A percentile compares a stretch with the other conserved stretches of the same genome.
phyloP scores from a whole-genome alignment of 116 monocot genomes.

The Cymodocea nodosa region DNA sequence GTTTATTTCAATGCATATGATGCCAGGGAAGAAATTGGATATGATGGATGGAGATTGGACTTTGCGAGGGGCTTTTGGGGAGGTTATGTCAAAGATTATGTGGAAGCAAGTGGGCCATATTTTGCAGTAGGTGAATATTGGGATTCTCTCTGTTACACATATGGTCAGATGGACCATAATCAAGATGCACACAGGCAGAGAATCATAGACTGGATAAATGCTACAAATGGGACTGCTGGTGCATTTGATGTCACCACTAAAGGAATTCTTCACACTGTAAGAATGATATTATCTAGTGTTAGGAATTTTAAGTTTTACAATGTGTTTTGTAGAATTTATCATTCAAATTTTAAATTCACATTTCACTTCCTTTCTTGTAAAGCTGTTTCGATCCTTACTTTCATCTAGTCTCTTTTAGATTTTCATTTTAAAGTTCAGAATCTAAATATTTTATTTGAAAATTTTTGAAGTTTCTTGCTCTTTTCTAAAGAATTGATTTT shows the following conservation, averaged over 20 bases:
- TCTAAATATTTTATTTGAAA: background rate
- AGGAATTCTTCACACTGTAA: slow-evolving; percentile 87
- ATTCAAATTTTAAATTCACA: no score
- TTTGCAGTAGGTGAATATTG: slow-evolving; percentile 83
- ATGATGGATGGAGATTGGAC: slow-evolving; percentile 12
- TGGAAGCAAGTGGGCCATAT: slow-evolving; percentile 61
- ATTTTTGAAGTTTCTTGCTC: background rate
- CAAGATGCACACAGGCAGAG: slow-evolving; percentile 94
- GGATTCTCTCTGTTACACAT: slow-evolving; percentile 87
- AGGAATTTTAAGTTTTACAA: no score
- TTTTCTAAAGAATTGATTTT: background rate
- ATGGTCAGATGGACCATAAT: slow-evolving; percentile 78
- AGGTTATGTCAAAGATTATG: slow-evolving; percentile 74
- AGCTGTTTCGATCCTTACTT: no score
- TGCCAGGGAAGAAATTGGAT: slow-evolving; percentile 6
- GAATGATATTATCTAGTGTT: slow-evolving; percentile 2
- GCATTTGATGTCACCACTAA: slow-evolving; percentile 96
- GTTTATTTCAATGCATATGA: background rate
- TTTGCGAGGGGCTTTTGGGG: slow-evolving; percentile 65
- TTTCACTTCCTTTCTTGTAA: no score
- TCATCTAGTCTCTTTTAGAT: background rate
- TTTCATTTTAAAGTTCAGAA: background rate
- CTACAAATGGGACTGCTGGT: slow-evolving; percentile 70
- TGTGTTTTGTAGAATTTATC: no score
- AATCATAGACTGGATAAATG: slow-evolving; percentile 94